Percentiles rank a stretch among this genome's conserved stretches.
phyloP scores from a whole-genome alignment of 2,329 filamentous ascomycete genomes.

The Epichloe uncinata region DNA sequence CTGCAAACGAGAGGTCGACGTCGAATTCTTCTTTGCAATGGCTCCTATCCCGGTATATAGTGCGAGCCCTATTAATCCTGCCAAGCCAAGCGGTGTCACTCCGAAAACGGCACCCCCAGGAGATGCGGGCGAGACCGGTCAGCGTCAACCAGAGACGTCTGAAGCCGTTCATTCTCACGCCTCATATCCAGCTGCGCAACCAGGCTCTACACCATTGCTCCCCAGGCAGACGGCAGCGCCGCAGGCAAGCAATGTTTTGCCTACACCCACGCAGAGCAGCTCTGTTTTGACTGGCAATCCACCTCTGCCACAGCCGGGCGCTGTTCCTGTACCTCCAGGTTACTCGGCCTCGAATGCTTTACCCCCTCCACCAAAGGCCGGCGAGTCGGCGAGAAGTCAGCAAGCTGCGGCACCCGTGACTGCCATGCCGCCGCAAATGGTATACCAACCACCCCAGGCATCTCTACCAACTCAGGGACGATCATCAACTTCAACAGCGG shows the following conservation, averaged over 20 bases:
- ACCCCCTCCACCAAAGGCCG: slow-evolving; percentile 37
- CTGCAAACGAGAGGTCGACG: background rate
- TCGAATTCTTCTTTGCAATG: slow-evolving; percentile 27
- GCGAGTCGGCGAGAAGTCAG: slow-evolving; percentile 27
- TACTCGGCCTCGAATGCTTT: slow-evolving; percentile 14
- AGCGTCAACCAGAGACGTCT: slow-evolving; percentile 2
- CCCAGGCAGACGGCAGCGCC: slow-evolving; percentile 29
- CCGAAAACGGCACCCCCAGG: slow-evolving; percentile 25
- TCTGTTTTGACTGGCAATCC: slow-evolving; percentile 22
- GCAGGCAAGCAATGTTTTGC: slow-evolving; percentile 22
- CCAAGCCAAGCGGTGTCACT: slow-evolving; percentile 37
- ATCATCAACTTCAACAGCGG: slow-evolving; percentile 28
- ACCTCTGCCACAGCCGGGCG: slow-evolving; percentile 44
- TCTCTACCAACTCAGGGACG: slow-evolving; percentile 30
- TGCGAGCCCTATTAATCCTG: slow-evolving; percentile 43
- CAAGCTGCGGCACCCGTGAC: slow-evolving; percentile 17
- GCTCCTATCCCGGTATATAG: slow-evolving; percentile 47
- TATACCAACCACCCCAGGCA: slow-evolving; percentile 31
- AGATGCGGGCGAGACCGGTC: background rate
- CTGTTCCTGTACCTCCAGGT: slow-evolving; percentile 31
- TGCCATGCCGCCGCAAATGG: slow-evolving; percentile 33
- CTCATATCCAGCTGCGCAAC: slow-evolving; percentile 29
- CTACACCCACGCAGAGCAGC: slow-evolving; percentile 29
- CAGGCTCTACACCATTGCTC: slow-evolving; percentile 31
- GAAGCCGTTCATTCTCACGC: slow-evolving; percentile 7